A percentile compares a stretch with the other conserved stretches of the same genome.
Conservation (phyloP, 768 basidiomycete species). For the Termitomyces sp. region DNA sequence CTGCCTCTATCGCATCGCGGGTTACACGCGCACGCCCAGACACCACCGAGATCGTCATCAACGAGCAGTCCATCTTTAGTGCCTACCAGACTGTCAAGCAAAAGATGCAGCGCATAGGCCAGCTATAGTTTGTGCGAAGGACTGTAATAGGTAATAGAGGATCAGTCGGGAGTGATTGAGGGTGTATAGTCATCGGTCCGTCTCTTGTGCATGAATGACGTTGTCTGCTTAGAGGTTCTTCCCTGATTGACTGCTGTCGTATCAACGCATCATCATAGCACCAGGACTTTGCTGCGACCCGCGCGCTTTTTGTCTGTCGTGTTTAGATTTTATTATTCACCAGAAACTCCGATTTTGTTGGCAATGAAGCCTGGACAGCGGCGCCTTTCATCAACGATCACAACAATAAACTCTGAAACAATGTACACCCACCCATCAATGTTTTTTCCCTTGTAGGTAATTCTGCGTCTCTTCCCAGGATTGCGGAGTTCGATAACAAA, state of each 20-base stretch:
- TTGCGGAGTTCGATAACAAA: neutral
- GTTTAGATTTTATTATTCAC: neutral
- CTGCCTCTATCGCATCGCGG: slow-evolving; percentile 91
- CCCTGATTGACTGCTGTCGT: neutral
- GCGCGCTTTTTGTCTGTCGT: neutral
- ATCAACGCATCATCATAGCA: neutral
- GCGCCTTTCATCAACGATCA: no score
- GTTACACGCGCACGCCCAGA: slow-evolving; percentile 92
- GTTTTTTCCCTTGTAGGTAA: no score
- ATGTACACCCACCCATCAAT: no score
- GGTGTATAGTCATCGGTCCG: neutral
- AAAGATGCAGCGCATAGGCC: slow-evolving; percentile 78
- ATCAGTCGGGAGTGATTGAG: neutral
- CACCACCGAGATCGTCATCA: slow-evolving; percentile 95
- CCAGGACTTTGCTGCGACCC: neutral
- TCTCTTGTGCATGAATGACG: neutral
- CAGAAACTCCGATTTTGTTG: no score
- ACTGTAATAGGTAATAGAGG: neutral
- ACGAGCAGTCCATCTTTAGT: slow-evolving; percentile 93
- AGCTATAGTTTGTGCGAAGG: slow-evolving; percentile 34
- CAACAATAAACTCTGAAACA: no score
- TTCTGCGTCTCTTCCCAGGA: neutral
- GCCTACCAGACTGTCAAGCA: slow-evolving; percentile 91
- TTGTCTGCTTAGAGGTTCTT: neutral
- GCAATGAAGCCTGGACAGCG: no score